Conservation (phyloP, 441 rosid species). For the Caryocar brasiliense region DNA sequence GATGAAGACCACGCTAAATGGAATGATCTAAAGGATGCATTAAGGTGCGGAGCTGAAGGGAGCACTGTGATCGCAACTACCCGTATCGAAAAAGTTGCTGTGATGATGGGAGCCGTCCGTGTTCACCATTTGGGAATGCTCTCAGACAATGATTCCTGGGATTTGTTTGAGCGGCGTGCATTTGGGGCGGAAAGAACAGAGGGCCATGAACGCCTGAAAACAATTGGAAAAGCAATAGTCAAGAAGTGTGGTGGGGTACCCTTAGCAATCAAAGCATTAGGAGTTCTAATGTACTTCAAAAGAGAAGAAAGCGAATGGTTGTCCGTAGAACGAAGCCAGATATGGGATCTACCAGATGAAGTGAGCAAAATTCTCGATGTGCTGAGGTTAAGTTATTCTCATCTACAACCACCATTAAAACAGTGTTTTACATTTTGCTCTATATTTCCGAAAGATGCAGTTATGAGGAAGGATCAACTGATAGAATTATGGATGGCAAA, state of each 20-base stretch:
- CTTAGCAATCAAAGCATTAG: not conserved
- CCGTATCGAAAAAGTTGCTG: conserved; percentile 4
- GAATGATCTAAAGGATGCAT: conserved; percentile 10
- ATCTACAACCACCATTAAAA: not conserved
- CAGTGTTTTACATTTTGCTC: conserved; percentile 6
- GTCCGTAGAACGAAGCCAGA: too few relatives aligned
- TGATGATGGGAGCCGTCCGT: not conserved
- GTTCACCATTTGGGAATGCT: conserved; percentile 1
- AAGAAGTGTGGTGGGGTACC: not conserved
- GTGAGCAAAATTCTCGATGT: not conserved
- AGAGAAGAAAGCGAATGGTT: not conserved
- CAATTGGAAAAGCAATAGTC: not conserved
- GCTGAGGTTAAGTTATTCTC: not conserved
- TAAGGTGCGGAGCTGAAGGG: conserved; percentile 15
- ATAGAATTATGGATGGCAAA: conserved; percentile 8
- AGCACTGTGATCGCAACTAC: conserved; percentile 15
- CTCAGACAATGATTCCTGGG: conserved; percentile 16
- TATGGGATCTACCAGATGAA: not conserved
- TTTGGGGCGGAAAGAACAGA: conserved; percentile 2
- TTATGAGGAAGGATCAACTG: not conserved
- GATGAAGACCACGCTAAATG: conserved; percentile 11
- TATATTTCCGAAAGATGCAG: not conserved
- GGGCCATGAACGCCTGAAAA: not conserved
- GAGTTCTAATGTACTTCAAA: not conserved
- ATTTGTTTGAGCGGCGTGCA: conserved; percentile 14